phyloP scores from a whole-genome alignment of 768 basidiomycete genomes.

The Artomyces pyxidatus region DNA sequence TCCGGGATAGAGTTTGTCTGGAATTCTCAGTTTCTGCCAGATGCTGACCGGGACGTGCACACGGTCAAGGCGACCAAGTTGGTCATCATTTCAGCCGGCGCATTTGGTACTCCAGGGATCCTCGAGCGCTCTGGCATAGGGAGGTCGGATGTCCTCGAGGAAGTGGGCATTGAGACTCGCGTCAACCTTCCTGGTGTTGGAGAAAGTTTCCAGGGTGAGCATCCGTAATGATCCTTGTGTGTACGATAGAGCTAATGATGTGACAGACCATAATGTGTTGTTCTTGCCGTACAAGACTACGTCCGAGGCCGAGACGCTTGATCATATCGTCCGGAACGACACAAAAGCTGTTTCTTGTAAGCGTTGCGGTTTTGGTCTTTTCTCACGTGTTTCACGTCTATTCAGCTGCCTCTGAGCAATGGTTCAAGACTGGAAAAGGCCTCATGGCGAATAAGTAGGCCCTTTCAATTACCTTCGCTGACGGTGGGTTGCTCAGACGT shows the following conservation, averaged over 20 bases:
- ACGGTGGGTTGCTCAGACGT: too few relatives aligned
- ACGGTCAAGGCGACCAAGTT: constrained; percentile 25
- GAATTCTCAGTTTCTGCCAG: constrained; percentile 21
- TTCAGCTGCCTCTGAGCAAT: constrained; percentile 28
- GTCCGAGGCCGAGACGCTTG: constrained; percentile 16
- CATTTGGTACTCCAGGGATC: constrained; percentile 39
- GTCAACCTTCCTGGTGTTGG: constrained; percentile 36
- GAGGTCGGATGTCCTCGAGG: constrained; percentile 20
- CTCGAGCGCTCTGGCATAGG: constrained; percentile 48
- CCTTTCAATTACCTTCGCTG: too few relatives aligned
- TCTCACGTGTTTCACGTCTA: background rate
- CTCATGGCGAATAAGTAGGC: constrained; percentile 49
- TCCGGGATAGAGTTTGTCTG: constrained; percentile 29
- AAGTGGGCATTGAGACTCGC: constrained; percentile 21
- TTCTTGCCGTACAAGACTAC: constrained; percentile 17
- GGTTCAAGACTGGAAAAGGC: constrained; percentile 33
- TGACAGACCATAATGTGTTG: constrained; percentile 12
- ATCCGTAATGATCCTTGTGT: background rate
- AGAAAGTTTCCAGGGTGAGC: constrained; percentile 31
- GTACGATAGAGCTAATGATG: background rate
- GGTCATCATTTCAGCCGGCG: constrained; percentile 32
- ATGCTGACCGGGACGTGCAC: background rate
- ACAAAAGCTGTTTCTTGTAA: constrained; percentile 15
- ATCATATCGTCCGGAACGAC: constrained; percentile 13
- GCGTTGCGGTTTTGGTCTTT: background rate